Percentiles rank a stretch among this genome's conserved stretches.
phyloP scores from a whole-genome alignment of 306 rosid species.

The Medicago arabica region DNA sequence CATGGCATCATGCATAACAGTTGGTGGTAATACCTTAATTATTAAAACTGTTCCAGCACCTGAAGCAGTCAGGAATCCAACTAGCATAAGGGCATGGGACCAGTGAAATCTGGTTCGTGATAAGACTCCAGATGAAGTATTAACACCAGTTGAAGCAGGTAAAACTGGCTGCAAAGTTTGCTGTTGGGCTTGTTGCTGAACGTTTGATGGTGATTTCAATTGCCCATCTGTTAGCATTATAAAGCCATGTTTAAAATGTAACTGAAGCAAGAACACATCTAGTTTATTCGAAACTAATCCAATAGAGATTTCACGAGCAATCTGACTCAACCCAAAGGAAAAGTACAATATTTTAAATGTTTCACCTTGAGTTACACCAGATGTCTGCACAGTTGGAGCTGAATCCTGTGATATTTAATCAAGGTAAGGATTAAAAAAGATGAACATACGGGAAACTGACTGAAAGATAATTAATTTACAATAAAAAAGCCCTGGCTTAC shows the following conservation, averaged over 20 bases:
- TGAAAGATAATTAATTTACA: neutral
- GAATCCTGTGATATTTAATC: constrained; percentile 67
- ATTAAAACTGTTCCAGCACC: constrained; percentile 84
- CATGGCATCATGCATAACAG: constrained; percentile 33
- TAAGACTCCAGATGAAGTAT: constrained; percentile 51
- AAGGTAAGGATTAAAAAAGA: constrained; percentile 18
- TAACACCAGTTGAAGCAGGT: constrained; percentile 51
- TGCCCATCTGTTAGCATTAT: constrained; percentile 61
- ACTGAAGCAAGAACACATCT: constrained; percentile 20
- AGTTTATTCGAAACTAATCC: constrained; percentile 31
- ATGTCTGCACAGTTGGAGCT: constrained; percentile 64
- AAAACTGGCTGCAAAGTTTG: constrained; percentile 66
- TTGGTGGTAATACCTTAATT: constrained; percentile 69
- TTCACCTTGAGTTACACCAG: constrained; percentile 74
- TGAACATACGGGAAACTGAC: constrained; percentile 29
- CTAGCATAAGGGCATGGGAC: constrained; percentile 77
- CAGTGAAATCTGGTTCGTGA: constrained; percentile 72
- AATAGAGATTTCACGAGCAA: constrained; percentile 29
- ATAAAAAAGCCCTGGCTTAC: constrained; percentile 52
- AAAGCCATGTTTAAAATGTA: constrained; percentile 34
- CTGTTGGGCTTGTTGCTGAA: constrained; percentile 59
- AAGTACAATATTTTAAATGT: constrained; percentile 13
- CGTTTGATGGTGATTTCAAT: constrained; percentile 50
- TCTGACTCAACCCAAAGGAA: constrained; percentile 29
- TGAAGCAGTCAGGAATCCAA: constrained; percentile 80